phyloP scores from a whole-genome alignment of 768 basidiomycete species.

The Hydnum rufescens region DNA sequence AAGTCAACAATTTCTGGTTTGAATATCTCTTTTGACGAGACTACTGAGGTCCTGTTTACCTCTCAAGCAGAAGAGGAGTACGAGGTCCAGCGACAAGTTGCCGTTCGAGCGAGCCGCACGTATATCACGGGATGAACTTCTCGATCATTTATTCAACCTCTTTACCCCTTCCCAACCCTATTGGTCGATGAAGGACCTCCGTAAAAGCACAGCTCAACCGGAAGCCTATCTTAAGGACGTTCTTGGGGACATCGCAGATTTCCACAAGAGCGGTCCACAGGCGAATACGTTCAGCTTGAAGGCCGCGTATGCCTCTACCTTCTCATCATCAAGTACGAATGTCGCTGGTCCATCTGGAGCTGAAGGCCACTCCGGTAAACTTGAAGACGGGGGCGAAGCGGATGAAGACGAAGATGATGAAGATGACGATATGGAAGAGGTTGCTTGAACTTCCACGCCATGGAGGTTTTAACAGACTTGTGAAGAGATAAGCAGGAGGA shows the following conservation, averaged over 20 bases:
- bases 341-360: not conserved
- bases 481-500: no score
- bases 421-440: slow-evolving; percentile 9
- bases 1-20: slow-evolving; percentile 1
- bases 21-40: not conserved
- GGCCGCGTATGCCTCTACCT: not conserved
- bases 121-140: slow-evolving; percentile 21
- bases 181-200: slow-evolving; percentile 18
- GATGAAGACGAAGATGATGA: slow-evolving; percentile 8
- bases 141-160: slow-evolving; percentile 19
- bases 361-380: not conserved
- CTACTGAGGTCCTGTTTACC: not conserved
- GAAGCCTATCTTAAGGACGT: slow-evolving; percentile 18
- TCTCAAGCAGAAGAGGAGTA: not conserved
- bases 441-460: not conserved
- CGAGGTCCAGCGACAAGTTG: not conserved
- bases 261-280: slow-evolving; percentile 13
- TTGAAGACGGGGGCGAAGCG: slow-evolving; percentile 5
- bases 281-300: slow-evolving; percentile 4
- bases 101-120: slow-evolving; percentile 16
- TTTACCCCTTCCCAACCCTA: slow-evolving; percentile 19
- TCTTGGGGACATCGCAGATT: slow-evolving; percentile 15
- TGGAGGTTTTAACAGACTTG: no score
- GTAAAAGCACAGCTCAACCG: slow-evolving; percentile 16
- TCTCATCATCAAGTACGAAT: slow-evolving; percentile 1